Conservation (phyloP, 2,329 filamentous ascomycete genomes). For the Fusarium camptoceras region DNA sequence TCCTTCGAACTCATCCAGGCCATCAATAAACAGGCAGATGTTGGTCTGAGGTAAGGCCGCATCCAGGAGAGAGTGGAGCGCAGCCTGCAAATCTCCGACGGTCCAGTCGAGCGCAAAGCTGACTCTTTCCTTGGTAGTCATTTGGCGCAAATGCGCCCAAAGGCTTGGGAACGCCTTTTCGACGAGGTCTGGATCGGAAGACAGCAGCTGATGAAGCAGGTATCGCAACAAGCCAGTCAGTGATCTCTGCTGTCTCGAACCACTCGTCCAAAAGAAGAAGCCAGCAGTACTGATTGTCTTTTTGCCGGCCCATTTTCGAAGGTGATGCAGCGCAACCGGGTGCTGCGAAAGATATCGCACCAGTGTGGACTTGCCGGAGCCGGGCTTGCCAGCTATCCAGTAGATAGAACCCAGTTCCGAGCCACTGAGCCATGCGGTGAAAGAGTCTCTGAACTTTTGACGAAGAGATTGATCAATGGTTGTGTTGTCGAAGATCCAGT, state of each 20-base stretch:
- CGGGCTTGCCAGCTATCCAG: slow-evolving; percentile 44
- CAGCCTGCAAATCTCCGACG: background rate
- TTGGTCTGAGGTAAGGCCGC: background rate
- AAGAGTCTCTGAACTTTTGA: background rate
- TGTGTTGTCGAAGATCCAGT: slow-evolving; percentile 52
- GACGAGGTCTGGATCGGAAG: background rate
- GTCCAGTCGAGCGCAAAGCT: slow-evolving; percentile 15
- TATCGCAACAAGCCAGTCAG: slow-evolving; percentile 53
- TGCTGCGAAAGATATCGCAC: slow-evolving; percentile 54
- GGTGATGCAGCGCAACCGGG: slow-evolving; percentile 10
- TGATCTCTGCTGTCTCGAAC: slow-evolving; percentile 53
- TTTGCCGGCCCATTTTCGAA: slow-evolving; percentile 45
- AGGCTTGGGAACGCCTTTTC: slow-evolving; percentile 1
- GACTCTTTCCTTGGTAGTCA: slow-evolving; percentile 15
- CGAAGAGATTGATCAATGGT: slow-evolving; percentile 1
- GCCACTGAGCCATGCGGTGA: background rate
- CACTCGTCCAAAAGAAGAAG: slow-evolving; percentile 61
- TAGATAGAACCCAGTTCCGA: background rate
- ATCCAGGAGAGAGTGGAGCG: slow-evolving; percentile 6
- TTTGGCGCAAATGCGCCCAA: slow-evolving; percentile 2
- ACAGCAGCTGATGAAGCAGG: slow-evolving; percentile 52
- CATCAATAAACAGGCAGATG: slow-evolving; percentile 50
- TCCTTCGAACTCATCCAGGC: slow-evolving; percentile 52
- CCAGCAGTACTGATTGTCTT: slow-evolving; percentile 49
- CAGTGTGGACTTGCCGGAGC: slow-evolving; percentile 60